These are phyloP conservation scores for Ceriops zippeliana DNA, from an alignment of 345 rosid species.

Conservation along the genomic window DNA sequence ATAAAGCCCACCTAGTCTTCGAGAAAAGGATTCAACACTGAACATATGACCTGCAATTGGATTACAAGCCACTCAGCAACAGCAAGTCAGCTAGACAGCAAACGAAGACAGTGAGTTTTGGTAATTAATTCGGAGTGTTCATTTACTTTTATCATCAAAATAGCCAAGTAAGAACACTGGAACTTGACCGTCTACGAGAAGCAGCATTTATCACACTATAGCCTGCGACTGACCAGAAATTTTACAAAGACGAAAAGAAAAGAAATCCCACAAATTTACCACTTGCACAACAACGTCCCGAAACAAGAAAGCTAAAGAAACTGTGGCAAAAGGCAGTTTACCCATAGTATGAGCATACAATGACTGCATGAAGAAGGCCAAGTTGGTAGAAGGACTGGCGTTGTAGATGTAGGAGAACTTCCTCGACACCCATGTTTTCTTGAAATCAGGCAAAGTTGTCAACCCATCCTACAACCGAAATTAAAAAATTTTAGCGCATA, in stretches of 20 bases:
- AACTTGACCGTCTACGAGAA: no score
- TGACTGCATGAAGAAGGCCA: constrained; percentile 67
- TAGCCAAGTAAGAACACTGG: no score
- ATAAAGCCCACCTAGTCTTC: constrained; percentile 76
- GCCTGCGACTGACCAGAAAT: no score
- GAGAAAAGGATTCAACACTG: constrained; percentile 46
- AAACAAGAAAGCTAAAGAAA: not conserved
- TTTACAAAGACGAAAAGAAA: no score
- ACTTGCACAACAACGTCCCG: no score
- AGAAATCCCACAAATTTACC: no score
- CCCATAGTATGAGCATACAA: constrained; percentile 56
- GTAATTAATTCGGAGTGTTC: not conserved
- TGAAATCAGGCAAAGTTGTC: constrained; percentile 52
- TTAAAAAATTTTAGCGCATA: not conserved
- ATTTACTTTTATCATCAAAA: no score
- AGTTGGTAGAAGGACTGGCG: constrained; percentile 44
- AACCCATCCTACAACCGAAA: constrained; percentile 32
- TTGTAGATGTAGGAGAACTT: constrained; percentile 59
- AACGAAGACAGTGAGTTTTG: not conserved
- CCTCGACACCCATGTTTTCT: constrained; percentile 55
- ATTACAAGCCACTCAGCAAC: constrained; percentile 3
- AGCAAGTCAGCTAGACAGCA: not conserved
- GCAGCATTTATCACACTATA: no score
- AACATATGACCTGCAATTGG: constrained; percentile 62
- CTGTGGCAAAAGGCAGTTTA: constrained; percentile 10